phyloP scores from a whole-genome alignment of 176 grass and related monocot species.

The Hordeum marinum region DNA sequence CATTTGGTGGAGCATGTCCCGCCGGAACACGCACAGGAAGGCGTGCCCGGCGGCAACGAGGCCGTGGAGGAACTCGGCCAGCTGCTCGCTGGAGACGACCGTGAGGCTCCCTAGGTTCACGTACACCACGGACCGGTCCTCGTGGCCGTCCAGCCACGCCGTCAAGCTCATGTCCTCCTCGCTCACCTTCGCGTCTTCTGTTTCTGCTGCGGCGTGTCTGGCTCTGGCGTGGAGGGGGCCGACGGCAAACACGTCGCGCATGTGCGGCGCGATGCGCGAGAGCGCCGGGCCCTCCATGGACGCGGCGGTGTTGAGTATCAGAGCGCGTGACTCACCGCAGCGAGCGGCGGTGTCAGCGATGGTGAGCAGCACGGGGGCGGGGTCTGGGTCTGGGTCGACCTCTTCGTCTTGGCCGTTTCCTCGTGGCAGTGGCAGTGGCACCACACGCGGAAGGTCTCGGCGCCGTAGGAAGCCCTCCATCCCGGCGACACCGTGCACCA shows the following conservation, averaged over 20 bases:
- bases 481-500: not conserved
- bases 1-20: not conserved
- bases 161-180: not conserved
- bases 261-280: not conserved
- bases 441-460: not conserved
- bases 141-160: not conserved
- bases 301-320: not conserved
- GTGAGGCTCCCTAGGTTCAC: not conserved
- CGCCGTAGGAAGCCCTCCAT: not conserved
- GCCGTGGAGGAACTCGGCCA: not conserved
- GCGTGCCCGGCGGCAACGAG: not conserved
- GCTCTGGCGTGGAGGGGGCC: not conserved
- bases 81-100: not conserved
- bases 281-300: not conserved
- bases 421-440: not conserved
- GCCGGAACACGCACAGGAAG: not conserved
- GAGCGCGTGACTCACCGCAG: not conserved
- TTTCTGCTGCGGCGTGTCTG: not conserved
- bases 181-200: not conserved
- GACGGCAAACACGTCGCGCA: not conserved
- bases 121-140: not conserved
- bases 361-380: not conserved
- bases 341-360: not conserved
- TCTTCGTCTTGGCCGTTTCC: too few relatives aligned
- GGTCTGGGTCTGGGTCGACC: not conserved